phyloP scores from a whole-genome alignment of 2,329 filamentous ascomycete genomes.

The Microcyclospora tardicrescens region DNA sequence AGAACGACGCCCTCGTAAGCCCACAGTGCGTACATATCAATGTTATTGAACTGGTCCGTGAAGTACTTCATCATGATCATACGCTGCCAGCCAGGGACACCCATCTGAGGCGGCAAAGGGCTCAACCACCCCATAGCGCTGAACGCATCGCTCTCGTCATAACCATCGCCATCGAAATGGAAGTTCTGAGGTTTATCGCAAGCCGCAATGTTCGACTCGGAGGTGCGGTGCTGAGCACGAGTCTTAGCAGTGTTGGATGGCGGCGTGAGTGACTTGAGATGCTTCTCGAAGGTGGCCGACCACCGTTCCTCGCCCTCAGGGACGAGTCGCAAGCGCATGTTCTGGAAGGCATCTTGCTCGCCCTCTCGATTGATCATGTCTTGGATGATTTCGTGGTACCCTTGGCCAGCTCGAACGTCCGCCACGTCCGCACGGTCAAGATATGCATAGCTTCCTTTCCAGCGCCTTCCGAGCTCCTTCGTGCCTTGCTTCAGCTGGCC shows the following conservation, averaged over 20 bases:
- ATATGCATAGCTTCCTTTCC: slow-evolving; percentile 40
- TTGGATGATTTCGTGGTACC: slow-evolving; percentile 7
- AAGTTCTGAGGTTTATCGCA: slow-evolving; percentile 9
- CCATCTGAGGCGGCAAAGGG: slow-evolving; percentile 34
- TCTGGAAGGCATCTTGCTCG: slow-evolving; percentile 21
- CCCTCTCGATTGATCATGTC: slow-evolving; percentile 20
- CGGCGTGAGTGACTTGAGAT: slow-evolving; percentile 24
- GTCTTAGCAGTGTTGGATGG: slow-evolving; percentile 13
- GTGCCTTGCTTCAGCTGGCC: slow-evolving; percentile 6
- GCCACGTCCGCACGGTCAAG: slow-evolving; percentile 21
- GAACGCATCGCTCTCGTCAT: slow-evolving; percentile 24
- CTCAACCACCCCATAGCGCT: slow-evolving; percentile 36
- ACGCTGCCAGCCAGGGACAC: slow-evolving; percentile 41
- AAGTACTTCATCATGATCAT: slow-evolving; percentile 43
- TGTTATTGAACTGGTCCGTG: slow-evolving; percentile 16
- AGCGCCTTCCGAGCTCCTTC: slow-evolving; percentile 27
- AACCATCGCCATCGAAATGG: slow-evolving; percentile 27
- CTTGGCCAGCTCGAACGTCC: slow-evolving; percentile 12
- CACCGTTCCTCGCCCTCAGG: slow-evolving; percentile 18
- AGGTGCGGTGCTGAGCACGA: slow-evolving; percentile 20
- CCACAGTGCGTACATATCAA: slow-evolving; percentile 27
- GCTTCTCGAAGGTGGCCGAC: slow-evolving; percentile 28
- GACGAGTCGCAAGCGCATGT: slow-evolving; percentile 13
- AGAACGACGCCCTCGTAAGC: slow-evolving; percentile 38
- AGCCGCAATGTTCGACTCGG: slow-evolving; percentile 1